Base-by-base conservation (phyloP, 73 alveolate species). In the Diophrys sp. region DNA sequence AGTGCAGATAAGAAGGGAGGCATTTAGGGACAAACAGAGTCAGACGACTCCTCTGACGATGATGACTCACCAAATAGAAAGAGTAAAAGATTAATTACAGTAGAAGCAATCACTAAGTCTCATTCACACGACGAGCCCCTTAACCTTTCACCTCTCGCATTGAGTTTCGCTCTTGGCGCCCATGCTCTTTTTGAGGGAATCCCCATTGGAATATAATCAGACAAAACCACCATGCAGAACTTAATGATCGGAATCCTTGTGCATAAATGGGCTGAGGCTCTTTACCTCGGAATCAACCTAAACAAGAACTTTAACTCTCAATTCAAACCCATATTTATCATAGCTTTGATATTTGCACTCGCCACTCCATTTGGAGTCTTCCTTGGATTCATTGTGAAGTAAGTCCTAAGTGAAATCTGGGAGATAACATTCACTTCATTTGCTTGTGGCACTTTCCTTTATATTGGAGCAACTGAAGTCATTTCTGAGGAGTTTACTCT, bases 361-460 rank as follows among this genome's bases (percentile, higher is more conserved):
- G 89, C 83, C 18, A 74, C 83, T n/a, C 83, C 82, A 26, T 14
- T 81, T 8, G 89, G 89, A 0, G 57, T 57, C 0, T 34, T 33
- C 18, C 1, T 81, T 23, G 89, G 89, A 54, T 11, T 44, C n/a
- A 30, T 81, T 25, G 33, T 74, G 2, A 44, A 33, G 0, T 28
- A 29, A 0, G 67, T 29, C 2, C 55, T 44, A 2, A n/a, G 27
- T 74, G 73, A 44, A 0, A 33, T 73, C n/a, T 67, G 32, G 1
- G 76, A 53, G 24, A 53, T 79, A 33, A 8, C 44, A 27, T 72
- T 79, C 33, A 54, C n/a, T 25, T 71, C 82, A 27, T 54, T 79
- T 70, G 82, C 88, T 31, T 57, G 66, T 23, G 88, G 88, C 1
- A 79, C 81, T 26, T 79, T 79, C 76, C 1, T 79, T 18, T 79